A percentile compares a stretch with the other conserved stretches of the same genome.
Evolutionary conservation across 352 stramenopile species (phyloP).

Genomic region (Phytophthora megakarya): DNA sequence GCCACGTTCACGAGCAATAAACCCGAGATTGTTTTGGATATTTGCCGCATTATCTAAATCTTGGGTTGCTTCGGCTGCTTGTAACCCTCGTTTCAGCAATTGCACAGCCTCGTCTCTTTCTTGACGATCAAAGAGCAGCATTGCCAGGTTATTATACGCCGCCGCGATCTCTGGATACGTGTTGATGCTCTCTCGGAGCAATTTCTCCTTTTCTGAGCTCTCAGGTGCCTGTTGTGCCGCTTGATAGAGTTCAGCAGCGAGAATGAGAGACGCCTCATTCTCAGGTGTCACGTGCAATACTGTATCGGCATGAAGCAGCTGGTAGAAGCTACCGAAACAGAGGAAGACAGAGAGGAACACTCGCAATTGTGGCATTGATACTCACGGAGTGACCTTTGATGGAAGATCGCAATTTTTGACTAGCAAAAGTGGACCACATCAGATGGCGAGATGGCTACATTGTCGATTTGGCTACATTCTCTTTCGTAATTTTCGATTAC

Average conservation of each 20-base stretch:
- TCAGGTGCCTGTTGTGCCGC: conserved; percentile 18
- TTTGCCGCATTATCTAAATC: conserved; percentile 47
- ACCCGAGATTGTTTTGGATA: conserved; percentile 82
- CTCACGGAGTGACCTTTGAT: conserved; percentile 25
- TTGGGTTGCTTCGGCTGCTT: conserved; percentile 34
- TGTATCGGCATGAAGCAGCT: not conserved
- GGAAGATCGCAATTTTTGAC: conserved; percentile 35
- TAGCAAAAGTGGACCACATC: conserved; percentile 28
- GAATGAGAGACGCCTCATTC: conserved; percentile 31
- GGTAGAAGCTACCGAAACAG: conserved; percentile 9
- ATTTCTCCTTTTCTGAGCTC: conserved; percentile 25
- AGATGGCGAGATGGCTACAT: conserved; percentile 7
- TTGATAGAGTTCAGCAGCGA: conserved; percentile 39
- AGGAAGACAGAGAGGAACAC: conserved; percentile 15
- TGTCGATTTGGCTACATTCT: conserved; percentile 7
- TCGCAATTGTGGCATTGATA: conserved; percentile 11
- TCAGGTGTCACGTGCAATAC: conserved; percentile 28
- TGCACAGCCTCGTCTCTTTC: conserved; percentile 37
- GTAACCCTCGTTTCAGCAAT: conserved; percentile 47
- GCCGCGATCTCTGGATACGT: conserved; percentile 49
- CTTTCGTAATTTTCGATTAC: too few relatives aligned
- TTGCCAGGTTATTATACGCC: conserved; percentile 84
- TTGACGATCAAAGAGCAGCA: conserved; percentile 48
- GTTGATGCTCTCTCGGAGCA: conserved; percentile 56
- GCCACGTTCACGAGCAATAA: conserved; percentile 41